Evolutionary conservation across 805 yeast genomes (phyloP).

Genomic region (Yueomyces sp.): DNA sequence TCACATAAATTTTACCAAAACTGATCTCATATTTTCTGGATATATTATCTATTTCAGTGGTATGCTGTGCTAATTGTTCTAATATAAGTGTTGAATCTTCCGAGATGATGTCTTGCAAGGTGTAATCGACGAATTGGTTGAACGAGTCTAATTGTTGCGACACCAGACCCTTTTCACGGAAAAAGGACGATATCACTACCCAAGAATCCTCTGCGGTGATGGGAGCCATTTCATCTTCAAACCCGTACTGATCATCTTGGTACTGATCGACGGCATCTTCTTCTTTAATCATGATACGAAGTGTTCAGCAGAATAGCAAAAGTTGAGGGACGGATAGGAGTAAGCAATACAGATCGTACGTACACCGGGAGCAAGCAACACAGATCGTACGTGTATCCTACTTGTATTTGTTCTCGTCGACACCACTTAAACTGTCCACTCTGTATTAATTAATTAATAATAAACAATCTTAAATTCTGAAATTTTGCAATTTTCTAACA

Average conservation of each 20-base stretch:
- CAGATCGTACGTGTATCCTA: too few species aligned
- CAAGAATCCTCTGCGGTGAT: conserved; percentile 98
- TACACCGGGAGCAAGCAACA: too few species aligned
- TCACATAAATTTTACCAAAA: conserved; percentile 93
- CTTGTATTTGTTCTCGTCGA: too few species aligned
- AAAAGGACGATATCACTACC: conserved; percentile 94
- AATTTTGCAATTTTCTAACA: too few species aligned
- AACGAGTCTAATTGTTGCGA: conserved; percentile 97
- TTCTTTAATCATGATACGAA: not conserved
- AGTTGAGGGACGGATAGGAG: too few species aligned
- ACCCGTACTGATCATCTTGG: conserved; percentile 53
- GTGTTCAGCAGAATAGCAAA: too few species aligned
- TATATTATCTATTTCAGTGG: conserved; percentile 77
- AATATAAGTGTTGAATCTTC: conserved; percentile 89
- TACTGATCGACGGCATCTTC: conserved; percentile 6
- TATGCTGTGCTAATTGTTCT: conserved; percentile 97
- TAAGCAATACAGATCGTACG: too few species aligned
- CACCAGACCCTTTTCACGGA: conserved; percentile 91
- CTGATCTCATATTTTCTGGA: conserved; percentile 89
- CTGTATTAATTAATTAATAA: too few species aligned
- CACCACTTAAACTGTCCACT: too few species aligned
- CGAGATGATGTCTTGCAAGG: conserved; percentile 92
- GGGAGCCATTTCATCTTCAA: conserved; percentile 53
- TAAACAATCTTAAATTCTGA: too few species aligned
- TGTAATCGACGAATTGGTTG: conserved; percentile 92